phyloP scores from a whole-genome alignment of 495 filamentous ascomycete genomes.

The Xylaria palmicola region DNA sequence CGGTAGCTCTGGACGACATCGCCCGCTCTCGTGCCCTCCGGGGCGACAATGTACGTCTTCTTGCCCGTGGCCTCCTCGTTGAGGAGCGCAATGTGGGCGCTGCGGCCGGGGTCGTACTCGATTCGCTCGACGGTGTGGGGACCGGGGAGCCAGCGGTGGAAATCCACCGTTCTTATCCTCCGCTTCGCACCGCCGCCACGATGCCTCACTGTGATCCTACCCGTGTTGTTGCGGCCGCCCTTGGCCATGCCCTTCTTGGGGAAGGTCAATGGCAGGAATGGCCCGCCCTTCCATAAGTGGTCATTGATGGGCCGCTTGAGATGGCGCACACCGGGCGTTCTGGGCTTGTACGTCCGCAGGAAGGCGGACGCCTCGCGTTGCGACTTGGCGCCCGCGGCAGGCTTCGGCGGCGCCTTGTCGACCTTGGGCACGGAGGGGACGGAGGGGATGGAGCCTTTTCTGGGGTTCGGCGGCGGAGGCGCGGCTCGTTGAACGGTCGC shows the following conservation, averaged over 20 bases:
- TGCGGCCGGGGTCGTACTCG: constrained; percentile 92
- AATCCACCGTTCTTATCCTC: constrained; percentile 88
- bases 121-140: constrained; percentile 88
- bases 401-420: constrained; percentile 26
- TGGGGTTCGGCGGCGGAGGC: constrained; percentile 31
- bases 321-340: constrained; percentile 92
- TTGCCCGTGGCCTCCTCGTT: constrained; percentile 63
- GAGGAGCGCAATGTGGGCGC: constrained; percentile 87
- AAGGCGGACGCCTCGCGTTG: constrained; percentile 41
- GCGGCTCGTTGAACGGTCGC: constrained; percentile 51
- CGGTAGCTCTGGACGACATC: constrained; percentile 90
- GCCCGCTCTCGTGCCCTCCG: constrained; percentile 88
- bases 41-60: constrained; percentile 87
- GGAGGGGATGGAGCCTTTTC: constrained; percentile 38
- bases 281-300: constrained; percentile 91
- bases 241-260: constrained; percentile 87
- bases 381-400: constrained; percentile 16
- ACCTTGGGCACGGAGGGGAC: constrained; percentile 38
- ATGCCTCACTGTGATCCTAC: constrained; percentile 83
- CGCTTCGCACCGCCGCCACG: constrained; percentile 87
- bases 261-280: constrained; percentile 78
- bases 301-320: constrained; percentile 89
- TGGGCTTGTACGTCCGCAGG: constrained; percentile 87
- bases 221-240: constrained; percentile 87
- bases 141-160: constrained; percentile 69